phyloP scores from a whole-genome alignment of 192 early-diverging fungal species.

The Rhizoclosmatium sp. region DNA sequence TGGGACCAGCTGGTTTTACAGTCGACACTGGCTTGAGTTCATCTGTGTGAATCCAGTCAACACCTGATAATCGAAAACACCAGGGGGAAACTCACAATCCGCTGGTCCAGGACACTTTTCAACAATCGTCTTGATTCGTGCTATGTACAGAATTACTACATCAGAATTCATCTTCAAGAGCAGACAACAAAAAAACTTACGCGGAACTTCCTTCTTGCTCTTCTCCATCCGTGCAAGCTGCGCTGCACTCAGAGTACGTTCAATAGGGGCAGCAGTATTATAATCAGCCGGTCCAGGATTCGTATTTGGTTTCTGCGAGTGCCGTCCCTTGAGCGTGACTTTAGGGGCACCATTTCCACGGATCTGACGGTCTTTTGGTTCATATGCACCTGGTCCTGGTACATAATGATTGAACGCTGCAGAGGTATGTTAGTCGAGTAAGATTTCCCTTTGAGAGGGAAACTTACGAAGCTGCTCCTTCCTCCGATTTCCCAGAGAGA shows the following conservation, averaged over 20 bases:
- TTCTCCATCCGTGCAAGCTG: slow-evolving; percentile 43
- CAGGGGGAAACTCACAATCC: not conserved
- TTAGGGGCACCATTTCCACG: slow-evolving; percentile 55
- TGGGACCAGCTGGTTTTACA: slow-evolving; percentile 49
- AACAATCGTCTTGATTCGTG: slow-evolving; percentile 30
- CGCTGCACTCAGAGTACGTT: slow-evolving; percentile 28
- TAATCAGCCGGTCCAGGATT: slow-evolving; percentile 64
- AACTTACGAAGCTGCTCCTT: slow-evolving; percentile 28
- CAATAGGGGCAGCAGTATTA: slow-evolving; percentile 31
- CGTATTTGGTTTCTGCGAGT: slow-evolving; percentile 17
- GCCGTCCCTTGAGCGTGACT: slow-evolving; percentile 56
- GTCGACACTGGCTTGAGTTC: slow-evolving; percentile 24
- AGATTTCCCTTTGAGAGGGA: not conserved
- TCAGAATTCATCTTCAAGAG: not conserved
- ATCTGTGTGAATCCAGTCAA: slow-evolving; percentile 24
- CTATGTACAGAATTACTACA: not conserved
- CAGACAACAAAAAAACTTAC: not conserved
- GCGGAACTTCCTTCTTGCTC: slow-evolving; percentile 15
- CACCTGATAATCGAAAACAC: too few species aligned
- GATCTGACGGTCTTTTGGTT: slow-evolving; percentile 61
- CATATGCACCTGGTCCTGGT: slow-evolving; percentile 57
- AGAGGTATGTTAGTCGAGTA: not conserved
- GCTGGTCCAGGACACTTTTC: slow-evolving; percentile 58
- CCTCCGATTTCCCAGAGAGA: slow-evolving; percentile 42
- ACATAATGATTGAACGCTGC: slow-evolving; percentile 26